These are phyloP conservation scores for Sugiyamaella marilandica DNA, from an alignment of 805 yeast genomes.

Conservation along the genomic window DNA sequence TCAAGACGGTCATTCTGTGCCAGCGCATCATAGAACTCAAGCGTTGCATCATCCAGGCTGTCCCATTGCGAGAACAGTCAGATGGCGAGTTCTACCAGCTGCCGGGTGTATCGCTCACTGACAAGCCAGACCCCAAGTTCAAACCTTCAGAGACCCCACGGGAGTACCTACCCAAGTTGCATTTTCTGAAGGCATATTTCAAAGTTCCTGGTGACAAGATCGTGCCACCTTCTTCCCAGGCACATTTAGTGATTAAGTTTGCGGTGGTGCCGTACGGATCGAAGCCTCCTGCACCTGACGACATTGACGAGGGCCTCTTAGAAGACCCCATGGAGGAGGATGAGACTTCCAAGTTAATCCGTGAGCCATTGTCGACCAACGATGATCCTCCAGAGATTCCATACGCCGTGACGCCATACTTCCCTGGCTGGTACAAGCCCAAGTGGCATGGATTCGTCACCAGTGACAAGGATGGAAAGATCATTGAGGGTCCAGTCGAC, in stretches of 20 bases:
- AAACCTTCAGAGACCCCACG: constrained; percentile 10
- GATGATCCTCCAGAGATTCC: constrained; percentile 68
- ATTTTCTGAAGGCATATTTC: constrained; percentile 65
- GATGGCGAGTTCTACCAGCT: constrained; percentile 72
- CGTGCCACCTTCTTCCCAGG: constrained; percentile 66
- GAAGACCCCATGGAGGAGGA: constrained; percentile 23
- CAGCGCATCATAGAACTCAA: constrained; percentile 58
- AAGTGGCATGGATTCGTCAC: constrained; percentile 67
- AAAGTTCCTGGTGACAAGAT: constrained; percentile 80
- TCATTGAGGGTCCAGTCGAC: constrained; percentile 62
- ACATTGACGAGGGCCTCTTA: constrained; percentile 17
- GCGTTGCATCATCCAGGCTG: constrained; percentile 72
- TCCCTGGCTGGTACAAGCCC: constrained; percentile 51
- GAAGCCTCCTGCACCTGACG: constrained; percentile 21
- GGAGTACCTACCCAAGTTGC: constrained; percentile 54
- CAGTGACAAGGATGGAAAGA: constrained; percentile 72
- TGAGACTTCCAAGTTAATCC: constrained; percentile 43
- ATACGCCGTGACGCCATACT: constrained; percentile 64
- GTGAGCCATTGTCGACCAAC: constrained; percentile 65
- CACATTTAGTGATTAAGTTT: constrained; percentile 72
- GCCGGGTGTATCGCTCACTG: constrained; percentile 50
- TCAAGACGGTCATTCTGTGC: constrained; percentile 67
- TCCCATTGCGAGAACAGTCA: constrained; percentile 43
- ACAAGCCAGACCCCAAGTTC: not conserved
- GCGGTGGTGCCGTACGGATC: constrained; percentile 66